Evolutionary conservation across 768 basidiomycete genomes (phyloP), one percentile per base, ranked within the genome.

Genomic region (Suillus discolor): DNA sequence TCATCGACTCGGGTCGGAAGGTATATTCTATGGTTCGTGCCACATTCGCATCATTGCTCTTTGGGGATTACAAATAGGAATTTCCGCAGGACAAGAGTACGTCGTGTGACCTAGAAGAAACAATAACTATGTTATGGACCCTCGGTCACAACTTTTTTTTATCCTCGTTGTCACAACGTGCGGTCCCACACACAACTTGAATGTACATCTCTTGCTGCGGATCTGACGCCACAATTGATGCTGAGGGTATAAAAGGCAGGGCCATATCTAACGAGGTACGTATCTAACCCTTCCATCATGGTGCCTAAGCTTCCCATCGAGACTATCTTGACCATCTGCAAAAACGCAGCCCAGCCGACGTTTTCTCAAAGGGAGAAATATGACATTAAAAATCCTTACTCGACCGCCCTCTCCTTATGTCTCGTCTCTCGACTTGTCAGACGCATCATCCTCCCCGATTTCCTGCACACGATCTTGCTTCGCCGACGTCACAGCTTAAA

Each of bases 401-500:
- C 67, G 31, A 76, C 73, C 20, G 76, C 77, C 5, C 54, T 72
- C 34, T 64, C 76, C 7, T 72, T 83, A 25, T 73, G 77, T 38
- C 68, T 65, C 28, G 79, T 81, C 20, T 82, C 79, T 7, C 71
- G 69, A 44, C 60, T 61, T 34, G 53, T 81, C 31, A 75, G 80
- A 20, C 71, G 67, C n/a, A 68, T 69, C 25, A 69, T 74, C 36
- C 75, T 44, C 16, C 42, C 42, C 7, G 6, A 44, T 18, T 6
- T 44, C 42, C 42, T 82, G 16, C 74, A 78, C 63, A 81, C 53
- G 20, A 20, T 44, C 44, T 20, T 9, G 20, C 44, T 44, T 8
- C 20, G 18, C 8, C 18, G 5, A 20, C 0, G 8, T 20, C 8
- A 9, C 44, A 44, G 20, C 20, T 0, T 44, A 4, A 3, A 20